phyloP scores from a whole-genome alignment of 768 basidiomycete species.

The Rhodotorula diobovata region DNA sequence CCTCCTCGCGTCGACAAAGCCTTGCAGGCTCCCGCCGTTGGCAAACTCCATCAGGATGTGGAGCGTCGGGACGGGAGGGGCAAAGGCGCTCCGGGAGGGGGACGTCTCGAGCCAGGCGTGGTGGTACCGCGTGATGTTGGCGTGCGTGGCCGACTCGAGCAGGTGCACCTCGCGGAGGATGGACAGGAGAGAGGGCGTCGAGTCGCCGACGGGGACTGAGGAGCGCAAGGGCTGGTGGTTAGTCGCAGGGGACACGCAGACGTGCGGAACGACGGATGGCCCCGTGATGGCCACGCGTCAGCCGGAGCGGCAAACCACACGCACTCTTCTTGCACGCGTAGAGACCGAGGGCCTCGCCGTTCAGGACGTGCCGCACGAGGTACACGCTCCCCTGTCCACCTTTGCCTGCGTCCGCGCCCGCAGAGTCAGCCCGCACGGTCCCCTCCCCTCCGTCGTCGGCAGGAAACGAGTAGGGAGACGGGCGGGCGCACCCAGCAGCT shows the following conservation, averaged over 20 bases:
- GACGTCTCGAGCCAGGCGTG: constrained; percentile 50
- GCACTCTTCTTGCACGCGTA: constrained; percentile 39
- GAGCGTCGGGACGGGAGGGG: constrained; percentile 44
- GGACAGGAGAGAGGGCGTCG: constrained; percentile 46
- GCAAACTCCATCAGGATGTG: constrained; percentile 51
- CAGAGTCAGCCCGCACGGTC: too few relatives aligned
- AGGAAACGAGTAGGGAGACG: accelerated
- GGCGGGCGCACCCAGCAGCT: constrained; percentile 14
- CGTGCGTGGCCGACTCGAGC: constrained; percentile 48
- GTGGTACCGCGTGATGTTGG: constrained; percentile 51
- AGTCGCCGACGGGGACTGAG: constrained; percentile 47
- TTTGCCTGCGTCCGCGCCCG: background rate
- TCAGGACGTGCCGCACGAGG: constrained; percentile 34
- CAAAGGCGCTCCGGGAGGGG: background rate
- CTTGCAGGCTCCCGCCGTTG: constrained; percentile 47
- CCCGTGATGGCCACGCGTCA: too few relatives aligned
- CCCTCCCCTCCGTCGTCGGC: too few relatives aligned
- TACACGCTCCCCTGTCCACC: constrained; percentile 31
- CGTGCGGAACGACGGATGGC: too few relatives aligned
- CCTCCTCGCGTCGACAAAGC: constrained; percentile 6
- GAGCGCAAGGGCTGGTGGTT: too few relatives aligned
- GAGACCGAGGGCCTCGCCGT: constrained; percentile 36
- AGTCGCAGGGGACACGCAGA: too few relatives aligned
- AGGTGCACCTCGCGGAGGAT: constrained; percentile 48
- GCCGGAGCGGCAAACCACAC: background rate